A percentile compares a stretch with the other conserved stretches of the same genome.
Conservation (phyloP, 2,329 filamentous ascomycete species). For the Aspergillus niger region DNA sequence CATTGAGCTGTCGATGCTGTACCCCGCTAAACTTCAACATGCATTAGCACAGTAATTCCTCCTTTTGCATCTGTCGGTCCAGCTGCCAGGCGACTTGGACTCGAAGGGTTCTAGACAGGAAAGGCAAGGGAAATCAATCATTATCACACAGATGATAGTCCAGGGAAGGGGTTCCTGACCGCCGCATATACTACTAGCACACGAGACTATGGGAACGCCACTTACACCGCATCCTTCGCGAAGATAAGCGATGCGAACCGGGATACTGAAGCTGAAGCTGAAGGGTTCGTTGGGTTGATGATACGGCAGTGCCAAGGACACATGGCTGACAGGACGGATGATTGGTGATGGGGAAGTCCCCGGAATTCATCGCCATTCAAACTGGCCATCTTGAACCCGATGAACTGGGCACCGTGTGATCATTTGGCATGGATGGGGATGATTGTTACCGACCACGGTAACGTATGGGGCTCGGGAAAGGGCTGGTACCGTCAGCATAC, state of each 20-base stretch:
- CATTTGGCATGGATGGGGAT: not conserved
- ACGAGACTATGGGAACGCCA: slow-evolving; percentile 17
- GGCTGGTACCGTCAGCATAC: slow-evolving; percentile 6
- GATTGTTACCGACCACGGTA: slow-evolving; percentile 11
- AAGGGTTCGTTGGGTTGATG: not conserved
- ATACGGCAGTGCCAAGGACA: not conserved
- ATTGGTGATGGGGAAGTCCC: not conserved
- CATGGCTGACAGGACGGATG: not conserved
- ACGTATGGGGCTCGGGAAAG: not conserved
- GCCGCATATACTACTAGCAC: slow-evolving; percentile 9
- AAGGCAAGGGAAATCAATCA: not conserved
- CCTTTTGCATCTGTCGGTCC: slow-evolving; percentile 1
- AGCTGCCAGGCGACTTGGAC: not conserved
- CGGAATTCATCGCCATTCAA: not conserved
- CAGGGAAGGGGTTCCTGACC: slow-evolving; percentile 5
- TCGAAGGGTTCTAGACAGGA: not conserved
- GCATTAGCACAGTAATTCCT: slow-evolving; percentile 6
- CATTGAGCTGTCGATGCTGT: slow-evolving; percentile 4
- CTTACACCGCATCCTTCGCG: slow-evolving; percentile 18
- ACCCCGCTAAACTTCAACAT: slow-evolving; percentile 8
- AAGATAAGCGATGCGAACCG: not conserved
- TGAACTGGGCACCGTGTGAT: not conserved
- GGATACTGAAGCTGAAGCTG: not conserved
- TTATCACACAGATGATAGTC: not conserved
- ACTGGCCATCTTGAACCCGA: not conserved